Evolutionary conservation across 2,329 filamentous ascomycete species (phyloP).

Genomic region (Talaromyces sp.): DNA sequence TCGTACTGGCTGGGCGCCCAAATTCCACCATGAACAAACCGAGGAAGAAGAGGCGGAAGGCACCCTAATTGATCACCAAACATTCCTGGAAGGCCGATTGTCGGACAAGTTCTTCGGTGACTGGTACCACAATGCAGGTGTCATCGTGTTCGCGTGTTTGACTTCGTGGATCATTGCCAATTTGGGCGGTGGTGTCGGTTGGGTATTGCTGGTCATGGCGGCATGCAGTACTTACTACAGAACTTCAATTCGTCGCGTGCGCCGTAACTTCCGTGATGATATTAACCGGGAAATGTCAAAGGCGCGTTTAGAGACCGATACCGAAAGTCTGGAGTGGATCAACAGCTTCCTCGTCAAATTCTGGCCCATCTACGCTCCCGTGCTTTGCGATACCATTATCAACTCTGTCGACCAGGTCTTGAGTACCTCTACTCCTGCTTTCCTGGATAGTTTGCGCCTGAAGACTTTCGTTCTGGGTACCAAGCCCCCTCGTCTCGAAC

Average conservation of each 20-base stretch:
- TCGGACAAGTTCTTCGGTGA: conserved; percentile 92
- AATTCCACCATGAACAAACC: conserved; percentile 66
- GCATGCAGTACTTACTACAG: conserved; percentile 93
- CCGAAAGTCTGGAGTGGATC: conserved; percentile 96
- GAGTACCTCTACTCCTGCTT: conserved; percentile 86
- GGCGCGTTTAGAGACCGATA: conserved; percentile 83
- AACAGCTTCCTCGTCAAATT: conserved; percentile 99
- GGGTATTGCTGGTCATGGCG: conserved; percentile 93
- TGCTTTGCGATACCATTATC: conserved; percentile 88
- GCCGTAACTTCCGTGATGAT: conserved; percentile 95
- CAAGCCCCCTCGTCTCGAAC: conserved; percentile 93
- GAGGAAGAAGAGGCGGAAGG: conserved; percentile 58
- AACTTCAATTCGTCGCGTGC: conserved; percentile 88
- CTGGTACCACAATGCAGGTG: conserved; percentile 96
- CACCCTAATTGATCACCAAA: conserved; percentile 82
- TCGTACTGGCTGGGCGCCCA: conserved; percentile 84
- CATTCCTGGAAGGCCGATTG: conserved; percentile 79
- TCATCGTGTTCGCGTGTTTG: conserved; percentile 91
- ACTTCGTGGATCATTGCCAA: conserved; percentile 87
- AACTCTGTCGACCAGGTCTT: conserved; percentile 94
- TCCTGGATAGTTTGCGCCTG: conserved; percentile 90
- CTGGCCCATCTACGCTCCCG: conserved; percentile 97
- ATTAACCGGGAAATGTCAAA: conserved; percentile 86
- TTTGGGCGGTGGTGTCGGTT: conserved; percentile 86
- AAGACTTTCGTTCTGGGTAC: conserved; percentile 92